These are phyloP conservation scores for Talaromyces sp. DNA, from an alignment of 2,329 filamentous ascomycete genomes.

Conservation along the genomic window DNA sequence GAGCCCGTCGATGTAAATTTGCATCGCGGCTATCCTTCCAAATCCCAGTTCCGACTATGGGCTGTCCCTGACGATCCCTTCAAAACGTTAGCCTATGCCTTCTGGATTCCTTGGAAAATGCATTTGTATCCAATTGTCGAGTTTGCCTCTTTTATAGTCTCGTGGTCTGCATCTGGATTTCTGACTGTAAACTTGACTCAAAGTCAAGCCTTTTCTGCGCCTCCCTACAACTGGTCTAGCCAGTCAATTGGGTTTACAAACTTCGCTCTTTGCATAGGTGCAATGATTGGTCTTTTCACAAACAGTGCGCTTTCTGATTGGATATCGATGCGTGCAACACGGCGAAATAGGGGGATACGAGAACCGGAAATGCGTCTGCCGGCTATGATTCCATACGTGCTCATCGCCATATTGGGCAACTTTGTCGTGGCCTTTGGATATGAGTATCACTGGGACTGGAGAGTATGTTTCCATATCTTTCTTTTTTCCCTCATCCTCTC, in stretches of 20 bases:
- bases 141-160: slow-evolving; percentile 57
- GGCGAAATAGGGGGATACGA: slow-evolving; percentile 49
- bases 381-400: slow-evolving; percentile 53
- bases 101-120: slow-evolving; percentile 59
- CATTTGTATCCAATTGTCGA: slow-evolving; percentile 59
- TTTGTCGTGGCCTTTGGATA: slow-evolving; percentile 52
- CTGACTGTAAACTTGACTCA: slow-evolving; percentile 58
- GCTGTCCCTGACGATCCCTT: slow-evolving; percentile 42
- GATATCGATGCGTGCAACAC: slow-evolving; percentile 51
- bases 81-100: slow-evolving; percentile 38
- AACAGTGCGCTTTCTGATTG: slow-evolving; percentile 54
- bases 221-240: slow-evolving; percentile 51
- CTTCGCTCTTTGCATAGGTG: slow-evolving; percentile 52
- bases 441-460: slow-evolving; percentile 50
- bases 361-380: slow-evolving; percentile 56
- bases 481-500: slow-evolving; percentile 23
- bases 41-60: slow-evolving; percentile 51
- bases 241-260: slow-evolving; percentile 52
- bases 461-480: slow-evolving; percentile 27
- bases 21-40: slow-evolving; percentile 50
- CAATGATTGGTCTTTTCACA: slow-evolving; percentile 50
- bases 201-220: slow-evolving; percentile 49
- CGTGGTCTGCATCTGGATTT: slow-evolving; percentile 54
- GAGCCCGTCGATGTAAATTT: slow-evolving; percentile 27
- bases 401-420: slow-evolving; percentile 55